phyloP scores from a whole-genome alignment of 768 basidiomycete genomes.

The Rhizopogon rudus region DNA sequence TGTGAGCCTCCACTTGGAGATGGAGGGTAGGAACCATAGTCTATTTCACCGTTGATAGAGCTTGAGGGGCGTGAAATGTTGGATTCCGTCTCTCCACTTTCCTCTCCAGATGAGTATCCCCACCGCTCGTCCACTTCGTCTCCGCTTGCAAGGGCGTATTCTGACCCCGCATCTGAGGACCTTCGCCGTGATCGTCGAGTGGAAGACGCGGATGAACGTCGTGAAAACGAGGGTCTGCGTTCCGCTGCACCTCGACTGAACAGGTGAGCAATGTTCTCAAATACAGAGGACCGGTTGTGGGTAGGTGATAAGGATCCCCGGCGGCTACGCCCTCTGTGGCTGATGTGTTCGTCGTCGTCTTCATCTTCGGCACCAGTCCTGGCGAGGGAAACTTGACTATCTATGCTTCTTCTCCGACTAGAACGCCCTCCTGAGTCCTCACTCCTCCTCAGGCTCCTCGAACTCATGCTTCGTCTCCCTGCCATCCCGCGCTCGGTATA shows the following conservation, averaged over 20 bases:
- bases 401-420: constrained; percentile 41
- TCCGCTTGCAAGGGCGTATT: constrained; percentile 49
- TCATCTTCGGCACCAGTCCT: constrained; percentile 32
- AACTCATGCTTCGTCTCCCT: constrained; percentile 49
- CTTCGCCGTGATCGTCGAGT: constrained; percentile 48
- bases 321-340: constrained; percentile 25
- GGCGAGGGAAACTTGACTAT: constrained; percentile 33
- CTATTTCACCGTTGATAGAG: constrained; percentile 49
- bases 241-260: constrained; percentile 51
- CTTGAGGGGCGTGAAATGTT: constrained; percentile 14
- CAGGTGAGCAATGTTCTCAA: constrained; percentile 64
- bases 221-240: constrained; percentile 54
- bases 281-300: constrained; percentile 38
- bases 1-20: constrained; percentile 46
- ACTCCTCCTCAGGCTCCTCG: constrained; percentile 46
- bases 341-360: constrained; percentile 23
- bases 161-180: constrained; percentile 54
- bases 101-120: constrained; percentile 90
- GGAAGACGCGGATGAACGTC: constrained; percentile 46
- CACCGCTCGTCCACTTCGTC: constrained; percentile 73
- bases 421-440: constrained; percentile 29
- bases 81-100: constrained; percentile 43
- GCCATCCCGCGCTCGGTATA: constrained; percentile 39
- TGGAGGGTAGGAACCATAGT: constrained; percentile 67
- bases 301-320: constrained; percentile 32